Base-by-base conservation (phyloP, 2,329 filamentous ascomycete genomes). In the Metarhizium robertsii region DNA sequence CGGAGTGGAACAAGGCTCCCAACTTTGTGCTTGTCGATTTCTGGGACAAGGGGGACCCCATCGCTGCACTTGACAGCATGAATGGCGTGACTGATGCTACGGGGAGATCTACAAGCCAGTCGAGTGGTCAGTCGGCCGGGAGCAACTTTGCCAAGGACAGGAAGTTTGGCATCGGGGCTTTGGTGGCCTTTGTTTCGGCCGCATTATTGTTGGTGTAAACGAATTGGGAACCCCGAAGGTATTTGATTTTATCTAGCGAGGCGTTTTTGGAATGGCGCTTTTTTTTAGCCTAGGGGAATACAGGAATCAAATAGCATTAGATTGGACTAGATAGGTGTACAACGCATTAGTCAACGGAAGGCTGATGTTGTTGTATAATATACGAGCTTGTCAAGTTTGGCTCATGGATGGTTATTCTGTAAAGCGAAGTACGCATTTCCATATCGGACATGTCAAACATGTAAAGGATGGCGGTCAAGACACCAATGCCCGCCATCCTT, bases 1-100 rank as follows among this genome's bases (percentile, higher is more conserved):
- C 62, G 2, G 70, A 81, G 58, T 92, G 86, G 75, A 78, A 79
- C n/a, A 69, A 73, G 32, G 74, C 77, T 52, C 87, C 89, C n/a
- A 84, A 78, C 3, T 92, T 90, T 62, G 78, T 90, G 20, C 76
- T 94, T 10, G 87, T 92, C 1, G 89, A 95, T 69, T 92, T 90
- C 69, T 91, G 85, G 69, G 85, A 89, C 67, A 77, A 84, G 57
- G 88, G 86, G 0, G 83, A 86, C 0, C 81, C 87, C 36, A 81
- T 94, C 54, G 74, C 77, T 6, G 84, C 85, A 0, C 85, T 87
- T 2, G 89, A 94, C 69, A 69, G 64, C 49, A 68, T 90, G 64
- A 92, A 92, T 67, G 74, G 72, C 8, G 70, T 84, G 55, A 71
- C 65, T 6, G 63, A 67, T 42, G 61, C 71, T 13, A 66, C 64